phyloP scores from a whole-genome alignment of 2,329 filamentous ascomycete species.

The Monosporascus sp. region DNA sequence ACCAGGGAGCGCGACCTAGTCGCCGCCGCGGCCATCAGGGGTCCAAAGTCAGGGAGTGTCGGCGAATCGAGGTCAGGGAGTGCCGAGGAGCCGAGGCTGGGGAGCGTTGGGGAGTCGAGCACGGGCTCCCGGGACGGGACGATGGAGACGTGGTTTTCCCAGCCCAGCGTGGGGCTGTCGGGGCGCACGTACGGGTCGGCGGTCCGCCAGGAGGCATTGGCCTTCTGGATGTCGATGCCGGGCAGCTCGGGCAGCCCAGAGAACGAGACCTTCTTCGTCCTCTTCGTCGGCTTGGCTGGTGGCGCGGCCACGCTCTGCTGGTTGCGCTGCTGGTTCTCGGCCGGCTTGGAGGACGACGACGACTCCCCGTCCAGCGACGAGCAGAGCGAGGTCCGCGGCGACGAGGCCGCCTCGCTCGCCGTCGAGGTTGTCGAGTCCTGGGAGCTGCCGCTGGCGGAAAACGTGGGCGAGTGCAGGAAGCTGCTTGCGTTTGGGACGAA shows the following conservation, averaged over 20 bases:
- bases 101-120: no score
- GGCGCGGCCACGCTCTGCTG: constrained; percentile 10
- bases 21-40: no score
- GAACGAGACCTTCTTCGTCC: constrained; percentile 40
- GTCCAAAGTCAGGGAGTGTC: no score
- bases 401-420: constrained; percentile 37
- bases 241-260: constrained; percentile 26
- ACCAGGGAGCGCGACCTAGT: no score
- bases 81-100: no score
- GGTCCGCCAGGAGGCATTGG: no score
- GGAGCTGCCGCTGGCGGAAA: constrained; percentile 42
- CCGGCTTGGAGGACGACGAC: constrained; percentile 5
- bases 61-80: no score
- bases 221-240: constrained; percentile 20
- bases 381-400: constrained; percentile 40
- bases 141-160: constrained; percentile 33
- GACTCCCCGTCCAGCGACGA: constrained; percentile 15
- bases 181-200: constrained; percentile 47
- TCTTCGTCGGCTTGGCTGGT: constrained; percentile 10
- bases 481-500: constrained; percentile 14
- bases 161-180: constrained; percentile 54
- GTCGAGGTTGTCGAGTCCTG: constrained; percentile 28
- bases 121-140: background rate
- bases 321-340: constrained; percentile 5
- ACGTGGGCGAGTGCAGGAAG: constrained; percentile 40